phyloP scores from a whole-genome alignment of 768 basidiomycete species.

The Leccinum ochraceum region DNA sequence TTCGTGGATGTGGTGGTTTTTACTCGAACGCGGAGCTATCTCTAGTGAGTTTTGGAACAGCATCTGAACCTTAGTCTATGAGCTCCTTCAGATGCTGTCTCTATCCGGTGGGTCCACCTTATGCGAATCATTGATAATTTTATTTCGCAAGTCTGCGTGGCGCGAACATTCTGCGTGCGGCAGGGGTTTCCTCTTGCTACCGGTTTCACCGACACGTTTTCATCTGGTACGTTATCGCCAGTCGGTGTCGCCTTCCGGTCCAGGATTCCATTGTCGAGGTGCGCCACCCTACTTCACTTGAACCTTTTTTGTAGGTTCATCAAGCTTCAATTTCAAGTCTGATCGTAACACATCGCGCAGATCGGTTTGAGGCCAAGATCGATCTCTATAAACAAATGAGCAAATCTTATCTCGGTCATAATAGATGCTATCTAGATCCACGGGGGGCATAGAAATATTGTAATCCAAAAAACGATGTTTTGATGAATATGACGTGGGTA shows the following conservation, averaged over 20 bases:
- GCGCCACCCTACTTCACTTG: not conserved
- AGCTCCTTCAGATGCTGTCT: not conserved
- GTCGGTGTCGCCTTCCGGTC: not conserved
- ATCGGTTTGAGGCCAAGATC: not conserved
- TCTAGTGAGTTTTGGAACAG: not conserved
- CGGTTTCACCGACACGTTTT: not conserved
- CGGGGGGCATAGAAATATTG: not conserved
- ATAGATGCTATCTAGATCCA: not conserved
- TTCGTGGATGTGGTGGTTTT: conserved; percentile 1
- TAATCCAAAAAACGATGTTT: not conserved
- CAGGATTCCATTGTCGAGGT: not conserved
- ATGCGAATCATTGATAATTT: not conserved
- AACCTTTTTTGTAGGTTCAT: not conserved
- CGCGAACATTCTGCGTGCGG: not conserved
- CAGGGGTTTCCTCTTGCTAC: not conserved
- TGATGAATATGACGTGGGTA: not conserved
- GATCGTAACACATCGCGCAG: not conserved
- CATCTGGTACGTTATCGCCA: not conserved
- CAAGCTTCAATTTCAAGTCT: not conserved
- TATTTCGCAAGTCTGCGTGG: not conserved
- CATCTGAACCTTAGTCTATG: not conserved
- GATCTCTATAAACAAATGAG: not conserved
- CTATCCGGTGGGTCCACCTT: not conserved
- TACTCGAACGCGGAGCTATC: not conserved
- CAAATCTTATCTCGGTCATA: conserved; percentile 3